Base-by-base conservation (phyloP, 2,329 filamentous ascomycete genomes). In the Aureobasidium leucospermi region DNA sequence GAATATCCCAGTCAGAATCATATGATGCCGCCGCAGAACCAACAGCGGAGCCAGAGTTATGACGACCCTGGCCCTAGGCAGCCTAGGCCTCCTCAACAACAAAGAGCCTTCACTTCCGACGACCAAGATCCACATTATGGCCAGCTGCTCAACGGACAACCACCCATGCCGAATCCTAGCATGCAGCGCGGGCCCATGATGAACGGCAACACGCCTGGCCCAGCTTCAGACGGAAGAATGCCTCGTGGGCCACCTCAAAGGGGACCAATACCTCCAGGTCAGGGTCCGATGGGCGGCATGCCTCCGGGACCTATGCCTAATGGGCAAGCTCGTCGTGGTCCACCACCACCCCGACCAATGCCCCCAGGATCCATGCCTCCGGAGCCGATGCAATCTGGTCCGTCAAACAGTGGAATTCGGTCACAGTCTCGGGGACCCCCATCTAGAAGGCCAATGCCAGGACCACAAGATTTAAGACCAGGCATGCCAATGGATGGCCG, bases 341-440 rank as follows among this genome's bases (percentile, higher is more conserved):
- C 43, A 9, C 38, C 19, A 8, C 42, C 43, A 23, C 23, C 42
- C 15, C 32, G 55, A 16, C 34, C 31, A 16, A 39, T 41, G 42
- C 55, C 42, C 8, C 41, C 55, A 63, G 47, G 59, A 23, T 47
- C 52, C n/a, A 41, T 48, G 55, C 52, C 31, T 28, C 13, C 58
- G 23, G 52, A 38, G 4, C n/a, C 61, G n/a, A 36, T 46, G 32
- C 36, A 49, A 13, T 49, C 56, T 7, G 52, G 43, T 23, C 45
- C 53, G 6, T 38, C 32, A 13, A 45, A 61, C 11, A 43, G 47
- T n/a, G 48, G 32, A 16, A 32, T 16, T 29, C 31, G 16, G 32
- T 49, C 38, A 53, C 55, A 56, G 38, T 46, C 52, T 38, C 31
- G 52, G 16, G 41, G 52, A 28, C 52, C 52, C n/a, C 52, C 31